Conservation (phyloP, 2,329 filamentous ascomycete genomes). For the Dactylellina cionopaga region DNA sequence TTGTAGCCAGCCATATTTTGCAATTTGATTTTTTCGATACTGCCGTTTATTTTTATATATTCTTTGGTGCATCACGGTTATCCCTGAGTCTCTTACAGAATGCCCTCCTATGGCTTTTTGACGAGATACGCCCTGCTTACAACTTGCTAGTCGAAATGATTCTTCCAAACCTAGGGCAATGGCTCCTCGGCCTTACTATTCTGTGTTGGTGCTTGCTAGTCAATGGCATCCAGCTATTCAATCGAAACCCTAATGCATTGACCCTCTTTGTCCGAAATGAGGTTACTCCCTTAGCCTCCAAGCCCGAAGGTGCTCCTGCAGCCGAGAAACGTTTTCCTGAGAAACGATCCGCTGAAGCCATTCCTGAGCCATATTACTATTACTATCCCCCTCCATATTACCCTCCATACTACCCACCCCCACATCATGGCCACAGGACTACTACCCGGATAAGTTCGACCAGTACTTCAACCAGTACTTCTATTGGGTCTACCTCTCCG, state of each 20-base stretch:
- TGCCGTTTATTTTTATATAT: too few species aligned
- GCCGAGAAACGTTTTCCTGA: not conserved
- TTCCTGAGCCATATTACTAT: conserved; percentile 35
- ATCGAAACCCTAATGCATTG: conserved; percentile 35
- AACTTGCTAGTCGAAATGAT: conserved; percentile 21
- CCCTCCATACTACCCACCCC: conserved; percentile 22
- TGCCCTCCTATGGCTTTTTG: too few species aligned
- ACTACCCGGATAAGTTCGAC: not conserved
- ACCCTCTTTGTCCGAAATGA: conserved; percentile 37
- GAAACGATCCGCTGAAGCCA: conserved; percentile 38
- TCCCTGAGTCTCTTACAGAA: too few species aligned
- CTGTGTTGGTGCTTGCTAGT: conserved; percentile 20
- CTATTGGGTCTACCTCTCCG: not conserved
- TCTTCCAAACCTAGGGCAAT: conserved; percentile 10
- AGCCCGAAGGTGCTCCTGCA: conserved; percentile 13
- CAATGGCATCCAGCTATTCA: conserved; percentile 17
- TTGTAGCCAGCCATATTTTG: too few species aligned
- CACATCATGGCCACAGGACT: not conserved
- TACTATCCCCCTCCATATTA: conserved; percentile 25
- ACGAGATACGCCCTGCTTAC: conserved; percentile 25
- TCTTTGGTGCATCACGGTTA: too few species aligned
- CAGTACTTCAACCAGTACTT: not conserved
- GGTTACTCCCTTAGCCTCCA: conserved; percentile 15
- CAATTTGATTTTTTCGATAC: too few species aligned
- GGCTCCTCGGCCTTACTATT: conserved; percentile 30